Evolutionary conservation across 2,329 filamentous ascomycete genomes (phyloP).

Genomic region (Lachnellula occidentalis): DNA sequence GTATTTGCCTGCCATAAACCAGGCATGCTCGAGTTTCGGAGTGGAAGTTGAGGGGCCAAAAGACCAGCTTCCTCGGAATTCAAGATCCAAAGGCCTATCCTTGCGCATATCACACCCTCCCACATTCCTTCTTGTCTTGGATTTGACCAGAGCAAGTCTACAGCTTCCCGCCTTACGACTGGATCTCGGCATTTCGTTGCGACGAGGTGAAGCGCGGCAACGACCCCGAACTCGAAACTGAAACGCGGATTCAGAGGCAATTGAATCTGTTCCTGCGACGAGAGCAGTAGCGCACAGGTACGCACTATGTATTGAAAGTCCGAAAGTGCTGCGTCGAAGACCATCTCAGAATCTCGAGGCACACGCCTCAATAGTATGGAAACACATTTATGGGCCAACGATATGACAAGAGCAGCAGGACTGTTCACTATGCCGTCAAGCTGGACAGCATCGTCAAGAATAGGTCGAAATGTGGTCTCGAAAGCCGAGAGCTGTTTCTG

Average conservation of each 20-base stretch:
- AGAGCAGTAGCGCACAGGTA: slow-evolving; percentile 17
- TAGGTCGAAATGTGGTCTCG: slow-evolving; percentile 20
- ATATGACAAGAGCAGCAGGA: slow-evolving; percentile 21
- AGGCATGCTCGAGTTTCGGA: neutral
- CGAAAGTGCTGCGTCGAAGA: slow-evolving; percentile 21
- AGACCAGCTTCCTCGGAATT: slow-evolving; percentile 26
- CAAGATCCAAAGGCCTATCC: slow-evolving; percentile 24
- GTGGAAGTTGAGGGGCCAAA: slow-evolving; percentile 4
- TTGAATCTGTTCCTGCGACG: slow-evolving; percentile 6
- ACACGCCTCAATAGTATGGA: slow-evolving; percentile 19
- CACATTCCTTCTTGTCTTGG: slow-evolving; percentile 63
- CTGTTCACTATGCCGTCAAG: slow-evolving; percentile 18
- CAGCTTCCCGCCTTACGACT: slow-evolving; percentile 51
- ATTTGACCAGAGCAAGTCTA: slow-evolving; percentile 52
- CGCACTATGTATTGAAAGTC: slow-evolving; percentile 23
- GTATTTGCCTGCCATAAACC: neutral
- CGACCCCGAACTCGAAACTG: slow-evolving; percentile 57
- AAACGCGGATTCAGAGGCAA: slow-evolving; percentile 42
- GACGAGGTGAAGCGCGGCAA: slow-evolving; percentile 60
- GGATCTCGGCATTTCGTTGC: slow-evolving; percentile 60
- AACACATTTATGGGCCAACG: slow-evolving; percentile 20
- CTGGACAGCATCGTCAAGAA: slow-evolving; percentile 20
- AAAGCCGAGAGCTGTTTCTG: slow-evolving; percentile 19
- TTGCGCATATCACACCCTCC: slow-evolving; percentile 40
- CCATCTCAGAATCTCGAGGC: slow-evolving; percentile 20